A percentile compares a stretch with the other conserved stretches of the same genome.
phyloP scores from a whole-genome alignment of 2,329 filamentous ascomycete genomes.

The Pseudopyricularia cyperi region DNA sequence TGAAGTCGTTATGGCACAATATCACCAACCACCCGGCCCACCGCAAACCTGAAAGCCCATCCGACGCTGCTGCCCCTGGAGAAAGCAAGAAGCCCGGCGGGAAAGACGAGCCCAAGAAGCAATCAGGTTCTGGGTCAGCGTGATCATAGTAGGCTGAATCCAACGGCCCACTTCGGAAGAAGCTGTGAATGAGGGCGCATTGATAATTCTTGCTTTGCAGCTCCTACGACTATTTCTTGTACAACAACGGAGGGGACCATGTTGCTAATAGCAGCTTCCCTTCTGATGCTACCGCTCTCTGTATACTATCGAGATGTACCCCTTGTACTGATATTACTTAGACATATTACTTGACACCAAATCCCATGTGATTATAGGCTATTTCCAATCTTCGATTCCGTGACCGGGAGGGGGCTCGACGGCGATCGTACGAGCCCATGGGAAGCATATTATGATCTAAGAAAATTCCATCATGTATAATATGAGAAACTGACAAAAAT shows the following conservation, averaged over 20 bases:
- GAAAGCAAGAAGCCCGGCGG: slow-evolving; percentile 4
- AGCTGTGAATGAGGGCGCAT: no score
- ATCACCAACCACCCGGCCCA: slow-evolving; percentile 64
- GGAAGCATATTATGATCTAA: no score
- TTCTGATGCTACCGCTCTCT: not conserved
- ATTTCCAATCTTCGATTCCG: not conserved
- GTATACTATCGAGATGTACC: not conserved
- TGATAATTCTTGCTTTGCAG: no score
- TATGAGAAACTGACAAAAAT: no score
- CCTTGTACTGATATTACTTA: not conserved
- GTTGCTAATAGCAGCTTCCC: not conserved
- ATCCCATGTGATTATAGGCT: not conserved
- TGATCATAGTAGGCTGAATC: no score
- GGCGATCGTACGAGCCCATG: no score
- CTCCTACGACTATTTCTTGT: no score
- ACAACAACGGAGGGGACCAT: not conserved
- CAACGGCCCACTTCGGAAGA: no score
- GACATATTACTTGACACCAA: not conserved
- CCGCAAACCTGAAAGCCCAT: slow-evolving; percentile 6
- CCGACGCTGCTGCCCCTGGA: not conserved
- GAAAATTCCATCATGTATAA: no score
- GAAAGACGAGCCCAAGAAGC: slow-evolving; percentile 16
- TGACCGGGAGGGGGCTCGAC: no score
- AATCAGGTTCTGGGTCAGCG: slow-evolving; percentile 18
- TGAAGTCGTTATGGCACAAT: slow-evolving; percentile 89